Percentiles rank a stretch among this genome's conserved stretches.
phyloP scores from a whole-genome alignment of 495 filamentous ascomycete species.

The Talaromyces adpressus region DNA sequence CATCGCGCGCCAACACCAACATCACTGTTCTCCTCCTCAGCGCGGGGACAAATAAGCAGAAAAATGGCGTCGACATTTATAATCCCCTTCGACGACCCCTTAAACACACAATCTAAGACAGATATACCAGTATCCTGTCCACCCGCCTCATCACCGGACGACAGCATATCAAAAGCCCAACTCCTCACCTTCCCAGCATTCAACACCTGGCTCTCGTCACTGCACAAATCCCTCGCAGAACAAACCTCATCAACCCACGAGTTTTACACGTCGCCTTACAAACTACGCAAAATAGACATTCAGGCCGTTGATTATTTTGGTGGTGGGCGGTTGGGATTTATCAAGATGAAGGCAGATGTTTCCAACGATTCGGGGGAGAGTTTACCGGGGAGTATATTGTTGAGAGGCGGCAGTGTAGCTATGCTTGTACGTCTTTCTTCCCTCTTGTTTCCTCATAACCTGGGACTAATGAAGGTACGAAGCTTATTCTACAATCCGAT shows the following conservation, averaged over 20 bases:
- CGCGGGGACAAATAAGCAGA: neutral
- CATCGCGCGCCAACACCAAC: neutral
- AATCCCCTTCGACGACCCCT: constrained; percentile 28
- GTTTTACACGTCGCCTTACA: constrained; percentile 66
- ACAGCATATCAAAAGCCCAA: constrained; percentile 45
- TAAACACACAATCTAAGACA: neutral
- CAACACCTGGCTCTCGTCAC: constrained; percentile 61
- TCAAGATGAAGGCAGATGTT: constrained; percentile 65
- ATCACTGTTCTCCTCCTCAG: neutral
- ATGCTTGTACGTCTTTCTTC: constrained; percentile 54
- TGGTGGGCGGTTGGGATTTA: constrained; percentile 58
- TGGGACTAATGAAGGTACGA: constrained; percentile 14
- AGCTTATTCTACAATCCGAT: constrained; percentile 65
- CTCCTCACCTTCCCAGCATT: constrained; percentile 69
- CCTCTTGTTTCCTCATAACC: neutral
- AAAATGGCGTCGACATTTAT: constrained; percentile 25
- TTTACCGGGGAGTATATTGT: constrained; percentile 71
- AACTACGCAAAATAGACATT: constrained; percentile 60
- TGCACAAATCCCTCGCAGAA: constrained; percentile 55
- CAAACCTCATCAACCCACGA: constrained; percentile 57
- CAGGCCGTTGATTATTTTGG: constrained; percentile 72
- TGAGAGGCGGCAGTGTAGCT: constrained; percentile 73
- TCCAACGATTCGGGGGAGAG: constrained; percentile 54
- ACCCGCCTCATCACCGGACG: constrained; percentile 38
- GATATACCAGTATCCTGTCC: constrained; percentile 33